Percentiles rank a stretch among this genome's conserved stretches.
These are phyloP conservation scores for Fraxinus albicans DNA, from an alignment of 305 asterid species.

Conservation along the genomic window DNA sequence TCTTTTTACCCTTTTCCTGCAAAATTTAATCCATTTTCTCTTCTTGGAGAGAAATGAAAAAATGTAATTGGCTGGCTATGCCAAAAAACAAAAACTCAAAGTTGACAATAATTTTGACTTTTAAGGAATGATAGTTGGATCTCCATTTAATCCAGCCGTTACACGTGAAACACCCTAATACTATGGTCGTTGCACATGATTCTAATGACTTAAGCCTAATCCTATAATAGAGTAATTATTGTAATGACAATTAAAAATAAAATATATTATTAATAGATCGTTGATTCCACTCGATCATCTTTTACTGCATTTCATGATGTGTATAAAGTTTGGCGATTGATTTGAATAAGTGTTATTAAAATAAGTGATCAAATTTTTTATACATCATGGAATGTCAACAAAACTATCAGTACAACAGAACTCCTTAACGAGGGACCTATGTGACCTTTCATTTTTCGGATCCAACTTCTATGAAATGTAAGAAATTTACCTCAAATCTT, in stretches of 20 bases:
- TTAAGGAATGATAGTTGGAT: slow-evolving; percentile 21
- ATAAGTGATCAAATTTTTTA: too few relatives aligned
- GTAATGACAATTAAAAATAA: background rate
- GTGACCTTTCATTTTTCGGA: background rate
- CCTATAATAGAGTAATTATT: background rate
- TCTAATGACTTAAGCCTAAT: background rate
- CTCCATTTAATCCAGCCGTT: slow-evolving; percentile 5
- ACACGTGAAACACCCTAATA: background rate
- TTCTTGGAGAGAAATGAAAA: too few relatives aligned
- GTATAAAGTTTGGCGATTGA: too few relatives aligned
- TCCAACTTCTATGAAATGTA: background rate
- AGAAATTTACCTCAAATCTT: background rate
- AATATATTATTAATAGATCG: background rate
- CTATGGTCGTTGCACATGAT: slow-evolving; percentile 15
- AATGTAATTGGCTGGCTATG: background rate
- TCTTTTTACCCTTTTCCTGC: background rate
- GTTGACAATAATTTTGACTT: slow-evolving; percentile 29
- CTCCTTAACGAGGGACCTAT: background rate
- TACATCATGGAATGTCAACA: background rate
- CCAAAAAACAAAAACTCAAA: slow-evolving; percentile 7
- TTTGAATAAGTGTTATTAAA: too few relatives aligned
- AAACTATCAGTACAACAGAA: too few relatives aligned
- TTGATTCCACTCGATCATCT: background rate
- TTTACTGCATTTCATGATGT: background rate
- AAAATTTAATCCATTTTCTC: background rate